Evolutionary conservation across 31 red algal species (phyloP).

Genomic region (Porphyra umbilicalis): DNA sequence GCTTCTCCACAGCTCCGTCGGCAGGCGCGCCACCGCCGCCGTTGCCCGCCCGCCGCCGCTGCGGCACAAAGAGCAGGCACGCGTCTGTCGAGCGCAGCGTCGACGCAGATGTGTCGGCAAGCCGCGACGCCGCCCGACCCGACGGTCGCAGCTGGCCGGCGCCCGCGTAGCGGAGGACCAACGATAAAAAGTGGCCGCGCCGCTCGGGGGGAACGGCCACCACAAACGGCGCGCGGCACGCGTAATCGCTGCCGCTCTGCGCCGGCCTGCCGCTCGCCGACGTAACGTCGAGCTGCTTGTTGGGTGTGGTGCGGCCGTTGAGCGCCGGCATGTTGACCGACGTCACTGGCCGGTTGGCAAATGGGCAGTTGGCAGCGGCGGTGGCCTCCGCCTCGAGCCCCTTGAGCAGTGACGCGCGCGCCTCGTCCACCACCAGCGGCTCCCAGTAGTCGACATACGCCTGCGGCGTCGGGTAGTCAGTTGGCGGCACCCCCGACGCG

Average conservation of each 20-base stretch:
- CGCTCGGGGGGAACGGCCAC: not conserved
- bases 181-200: not conserved
- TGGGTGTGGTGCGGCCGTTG: conserved; percentile 15
- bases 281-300: conserved; percentile 21
- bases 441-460: conserved; percentile 60
- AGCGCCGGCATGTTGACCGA: conserved; percentile 26
- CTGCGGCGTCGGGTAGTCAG: not conserved
- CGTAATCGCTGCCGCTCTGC: not conserved
- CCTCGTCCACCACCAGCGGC: conserved; percentile 35
- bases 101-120: not conserved
- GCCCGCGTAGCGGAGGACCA: not conserved
- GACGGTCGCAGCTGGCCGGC: not conserved
- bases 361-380: conserved; percentile 1
- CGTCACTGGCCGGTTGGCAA: conserved; percentile 2
- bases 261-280: not conserved
- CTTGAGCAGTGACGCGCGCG: conserved; percentile 19
- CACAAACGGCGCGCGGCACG: not conserved
- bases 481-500: not conserved
- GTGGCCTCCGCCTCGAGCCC: conserved; percentile 23
- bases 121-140: not conserved
- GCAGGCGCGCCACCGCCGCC: not conserved
- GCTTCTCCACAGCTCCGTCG: not conserved
- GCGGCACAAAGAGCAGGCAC: not conserved
- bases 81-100: not conserved
- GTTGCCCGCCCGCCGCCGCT: not conserved